A percentile compares a stretch with the other conserved stretches of the same genome.
phyloP scores from a whole-genome alignment of 495 filamentous ascomycete genomes.

The Penicillium parvum region DNA sequence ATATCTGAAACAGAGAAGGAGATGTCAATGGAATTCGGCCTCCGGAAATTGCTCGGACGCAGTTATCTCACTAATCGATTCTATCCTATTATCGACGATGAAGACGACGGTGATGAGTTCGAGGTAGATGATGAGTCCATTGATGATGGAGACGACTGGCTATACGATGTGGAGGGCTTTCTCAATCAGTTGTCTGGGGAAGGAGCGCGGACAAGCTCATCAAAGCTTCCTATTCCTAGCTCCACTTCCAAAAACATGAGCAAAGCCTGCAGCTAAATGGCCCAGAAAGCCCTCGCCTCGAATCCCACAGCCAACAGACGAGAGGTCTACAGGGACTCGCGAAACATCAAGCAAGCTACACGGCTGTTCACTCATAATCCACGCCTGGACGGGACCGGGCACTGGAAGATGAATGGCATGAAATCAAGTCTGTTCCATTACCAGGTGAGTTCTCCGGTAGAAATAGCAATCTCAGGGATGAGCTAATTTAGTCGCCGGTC shows the following conservation, averaged over 20 bases:
- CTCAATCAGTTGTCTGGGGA: too few species aligned
- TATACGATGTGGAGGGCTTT: too few species aligned
- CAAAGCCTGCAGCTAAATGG: too few species aligned
- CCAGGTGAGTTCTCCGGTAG: conserved; percentile 39
- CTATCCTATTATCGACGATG: not conserved
- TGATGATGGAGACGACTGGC: not conserved
- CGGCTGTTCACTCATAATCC: conserved; percentile 9
- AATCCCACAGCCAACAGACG: not conserved
- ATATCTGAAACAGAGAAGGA: not conserved
- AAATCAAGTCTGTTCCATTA: conserved; percentile 44
- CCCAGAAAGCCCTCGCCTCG: too few species aligned
- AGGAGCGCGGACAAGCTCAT: too few species aligned
- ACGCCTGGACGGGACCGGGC: conserved; percentile 32
- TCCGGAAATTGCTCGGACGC: not conserved
- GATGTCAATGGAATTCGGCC: not conserved
- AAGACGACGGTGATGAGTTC: not conserved
- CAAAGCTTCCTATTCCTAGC: too few species aligned
- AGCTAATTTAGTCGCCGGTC: conserved; percentile 27
- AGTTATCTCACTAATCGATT: not conserved
- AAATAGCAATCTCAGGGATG: not conserved
- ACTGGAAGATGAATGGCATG: conserved; percentile 48
- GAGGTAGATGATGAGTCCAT: not conserved
- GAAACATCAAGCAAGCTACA: not conserved
- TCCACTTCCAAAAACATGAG: too few species aligned
- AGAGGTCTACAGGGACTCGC: not conserved